Base-by-base conservation (phyloP, 1,284 basidiomycete species). In the Grifola frondosa region DNA sequence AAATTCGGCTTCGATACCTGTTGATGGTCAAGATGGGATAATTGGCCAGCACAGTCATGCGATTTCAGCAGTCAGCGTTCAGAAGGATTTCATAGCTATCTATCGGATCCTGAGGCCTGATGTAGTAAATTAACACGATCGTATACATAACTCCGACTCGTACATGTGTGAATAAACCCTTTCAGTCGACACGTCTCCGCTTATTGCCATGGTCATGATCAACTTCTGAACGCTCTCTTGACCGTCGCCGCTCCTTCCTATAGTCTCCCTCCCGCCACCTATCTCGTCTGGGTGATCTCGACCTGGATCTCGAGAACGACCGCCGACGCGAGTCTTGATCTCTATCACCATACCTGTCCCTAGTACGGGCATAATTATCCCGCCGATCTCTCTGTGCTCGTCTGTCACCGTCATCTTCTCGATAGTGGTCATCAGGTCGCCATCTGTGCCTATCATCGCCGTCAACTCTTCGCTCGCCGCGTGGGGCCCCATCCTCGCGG, bases 201-300 rank as follows among this genome's bases (percentile, higher is more conserved):
- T 72, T 68, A 28, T 59, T 63, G 24, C 56, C 63, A 23, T 56
- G 54, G 5, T 58, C 51, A 25, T 48, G 34, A 8, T 65, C 61
- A 19, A 53, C 50, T n/a, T n/a, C n/a, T 11, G 67, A 70, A 40
- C 71, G 65, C 49, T 75, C 75, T 40, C 70, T 62, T 19, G 76
- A 77, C 29, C 66, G 70, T 37, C 67, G 61, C 44, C 70, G 63
- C 43, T 65, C 64, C 46, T 57, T 58, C 40, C 60, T 57, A 23
- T 58, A 48, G 24, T 67, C 53, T 15, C 57, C 58, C 8, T 60
- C 56, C 44, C 59, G 42, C 46, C 57, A 45, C 41, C 53, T 46
- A 29, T 62, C 57, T 23, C 59, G 45, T 46, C 52, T 44, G 1
- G 60, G 57, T 10, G 55, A 53, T 41, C 52, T 59, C 44, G 63